These are phyloP conservation scores for Termitomyces sp. DNA, from an alignment of 768 basidiomycete species.

Conservation along the genomic window DNA sequence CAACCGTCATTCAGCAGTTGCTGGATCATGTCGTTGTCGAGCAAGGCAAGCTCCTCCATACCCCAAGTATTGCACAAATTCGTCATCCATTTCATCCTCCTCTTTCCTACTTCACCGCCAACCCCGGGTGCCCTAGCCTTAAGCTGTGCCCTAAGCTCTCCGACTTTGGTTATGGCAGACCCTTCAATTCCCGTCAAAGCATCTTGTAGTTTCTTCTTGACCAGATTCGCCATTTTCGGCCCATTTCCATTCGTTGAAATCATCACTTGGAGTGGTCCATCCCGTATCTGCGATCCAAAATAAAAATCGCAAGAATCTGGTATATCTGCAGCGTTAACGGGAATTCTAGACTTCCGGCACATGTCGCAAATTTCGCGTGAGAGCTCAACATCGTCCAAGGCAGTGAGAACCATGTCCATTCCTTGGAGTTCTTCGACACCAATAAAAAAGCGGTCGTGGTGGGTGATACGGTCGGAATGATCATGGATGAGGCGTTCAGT, in stretches of 20 bases:
- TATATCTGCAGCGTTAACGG: slow-evolving; percentile 95
- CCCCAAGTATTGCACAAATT: slow-evolving; percentile 81
- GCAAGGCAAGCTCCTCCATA: slow-evolving; percentile 68
- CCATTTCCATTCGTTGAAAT: slow-evolving; percentile 93
- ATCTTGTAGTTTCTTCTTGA: slow-evolving; percentile 62
- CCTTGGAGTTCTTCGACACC: slow-evolving; percentile 61
- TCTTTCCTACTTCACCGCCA: slow-evolving; percentile 69
- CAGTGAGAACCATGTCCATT: slow-evolving; percentile 86
- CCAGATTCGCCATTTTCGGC: slow-evolving; percentile 83
- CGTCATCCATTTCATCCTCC: slow-evolving; percentile 91
- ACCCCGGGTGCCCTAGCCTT: slow-evolving; percentile 80
- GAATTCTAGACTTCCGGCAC: slow-evolving; percentile 65
- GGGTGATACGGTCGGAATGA: slow-evolving; percentile 51
- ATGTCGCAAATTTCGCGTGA: slow-evolving; percentile 69
- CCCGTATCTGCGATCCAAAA: slow-evolving; percentile 90
- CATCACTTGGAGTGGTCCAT: slow-evolving; percentile 92
- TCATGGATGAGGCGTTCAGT: slow-evolving; percentile 48
- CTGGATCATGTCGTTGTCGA: slow-evolving; percentile 63
- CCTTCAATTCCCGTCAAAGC: slow-evolving; percentile 71
- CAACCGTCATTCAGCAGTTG: slow-evolving; percentile 80
- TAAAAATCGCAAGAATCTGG: slow-evolving; percentile 97
- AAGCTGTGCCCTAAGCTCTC: slow-evolving; percentile 63
- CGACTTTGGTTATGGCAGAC: slow-evolving; percentile 74
- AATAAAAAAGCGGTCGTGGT: slow-evolving; percentile 65
- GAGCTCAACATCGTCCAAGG: slow-evolving; percentile 76